Evolutionary conservation across 1,284 basidiomycete genomes (phyloP).

Genomic region (Agaricales sp.): DNA sequence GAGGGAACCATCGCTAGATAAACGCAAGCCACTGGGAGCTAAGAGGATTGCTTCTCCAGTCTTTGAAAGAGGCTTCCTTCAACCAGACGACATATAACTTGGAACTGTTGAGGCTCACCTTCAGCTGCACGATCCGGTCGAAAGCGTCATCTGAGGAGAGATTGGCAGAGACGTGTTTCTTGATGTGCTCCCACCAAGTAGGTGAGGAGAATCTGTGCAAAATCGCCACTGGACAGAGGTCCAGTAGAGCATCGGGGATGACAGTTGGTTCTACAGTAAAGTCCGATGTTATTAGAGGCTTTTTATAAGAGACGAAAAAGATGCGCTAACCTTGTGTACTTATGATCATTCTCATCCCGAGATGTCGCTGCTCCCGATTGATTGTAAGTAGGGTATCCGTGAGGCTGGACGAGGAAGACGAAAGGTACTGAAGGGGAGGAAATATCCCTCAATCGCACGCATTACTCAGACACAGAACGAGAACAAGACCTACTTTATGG

Average conservation of each 20-base stretch:
- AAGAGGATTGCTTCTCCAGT: constrained; percentile 58
- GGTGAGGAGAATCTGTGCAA: constrained; percentile 67
- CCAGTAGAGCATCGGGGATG: constrained; percentile 55
- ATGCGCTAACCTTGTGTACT: constrained; percentile 50
- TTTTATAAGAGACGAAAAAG: neutral
- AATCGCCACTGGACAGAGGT: constrained; percentile 54
- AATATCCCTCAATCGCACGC: too few species aligned
- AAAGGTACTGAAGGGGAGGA: constrained; percentile 40
- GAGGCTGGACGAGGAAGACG: constrained; percentile 37
- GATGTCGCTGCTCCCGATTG: constrained; percentile 60
- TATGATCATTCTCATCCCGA: constrained; percentile 62
- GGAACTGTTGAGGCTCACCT: constrained; percentile 27
- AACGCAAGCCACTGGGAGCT: constrained; percentile 47
- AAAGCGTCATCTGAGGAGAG: constrained; percentile 48
- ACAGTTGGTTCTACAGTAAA: constrained; percentile 54
- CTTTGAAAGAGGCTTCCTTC: constrained; percentile 20
- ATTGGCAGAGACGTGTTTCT: constrained; percentile 55
- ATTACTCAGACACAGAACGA: neutral
- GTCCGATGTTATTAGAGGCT: neutral
- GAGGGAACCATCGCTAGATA: constrained; percentile 14
- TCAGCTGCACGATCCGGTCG: constrained; percentile 51
- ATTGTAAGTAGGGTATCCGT: constrained; percentile 48
- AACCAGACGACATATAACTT: neutral
- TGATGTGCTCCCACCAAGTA: constrained; percentile 60
- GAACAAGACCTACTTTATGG: constrained; percentile 45